Evolutionary conservation across 2,329 filamentous ascomycete genomes (phyloP).

Genomic region (Calonectria henricotiae): DNA sequence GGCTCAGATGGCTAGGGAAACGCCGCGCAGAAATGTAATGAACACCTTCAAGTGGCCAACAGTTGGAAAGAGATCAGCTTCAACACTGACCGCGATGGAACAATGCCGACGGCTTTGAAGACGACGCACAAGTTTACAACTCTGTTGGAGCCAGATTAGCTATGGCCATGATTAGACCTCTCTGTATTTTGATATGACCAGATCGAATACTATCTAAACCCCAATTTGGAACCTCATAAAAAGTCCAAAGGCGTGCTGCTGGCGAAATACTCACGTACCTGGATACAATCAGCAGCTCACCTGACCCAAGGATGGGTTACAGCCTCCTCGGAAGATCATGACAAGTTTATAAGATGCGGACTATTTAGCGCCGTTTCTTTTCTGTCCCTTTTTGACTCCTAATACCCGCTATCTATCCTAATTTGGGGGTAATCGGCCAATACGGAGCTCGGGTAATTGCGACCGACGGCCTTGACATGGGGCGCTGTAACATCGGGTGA

Average conservation of each 20-base stretch:
- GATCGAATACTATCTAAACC: not conserved
- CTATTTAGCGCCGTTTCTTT: conserved; percentile 8
- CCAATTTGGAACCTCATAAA: not conserved
- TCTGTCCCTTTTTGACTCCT: not conserved
- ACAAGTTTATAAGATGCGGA: conserved; percentile 4
- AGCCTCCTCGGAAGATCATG: not conserved
- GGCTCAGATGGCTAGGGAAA: conserved; percentile 31
- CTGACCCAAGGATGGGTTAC: not conserved
- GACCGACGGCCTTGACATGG: not conserved
- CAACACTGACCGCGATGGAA: conserved; percentile 19
- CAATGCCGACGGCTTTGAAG: not conserved
- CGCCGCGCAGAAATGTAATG: conserved; percentile 22
- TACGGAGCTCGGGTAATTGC: not conserved
- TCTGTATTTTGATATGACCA: not conserved
- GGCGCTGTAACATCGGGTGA: conserved; percentile 12
- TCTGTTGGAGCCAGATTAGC: not conserved
- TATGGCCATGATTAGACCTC: too few relatives aligned
- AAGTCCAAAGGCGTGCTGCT: not conserved
- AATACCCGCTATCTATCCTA: not conserved
- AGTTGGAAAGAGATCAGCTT: conserved; percentile 25
- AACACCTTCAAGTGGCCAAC: conserved; percentile 11
- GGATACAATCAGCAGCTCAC: conserved; percentile 4
- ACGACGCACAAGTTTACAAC: conserved; percentile 23
- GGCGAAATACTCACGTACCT: not conserved
- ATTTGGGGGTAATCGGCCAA: not conserved